These are phyloP conservation scores for Wickerhamomyces ciferrii DNA, from an alignment of 805 yeast species.

Conservation along the genomic window DNA sequence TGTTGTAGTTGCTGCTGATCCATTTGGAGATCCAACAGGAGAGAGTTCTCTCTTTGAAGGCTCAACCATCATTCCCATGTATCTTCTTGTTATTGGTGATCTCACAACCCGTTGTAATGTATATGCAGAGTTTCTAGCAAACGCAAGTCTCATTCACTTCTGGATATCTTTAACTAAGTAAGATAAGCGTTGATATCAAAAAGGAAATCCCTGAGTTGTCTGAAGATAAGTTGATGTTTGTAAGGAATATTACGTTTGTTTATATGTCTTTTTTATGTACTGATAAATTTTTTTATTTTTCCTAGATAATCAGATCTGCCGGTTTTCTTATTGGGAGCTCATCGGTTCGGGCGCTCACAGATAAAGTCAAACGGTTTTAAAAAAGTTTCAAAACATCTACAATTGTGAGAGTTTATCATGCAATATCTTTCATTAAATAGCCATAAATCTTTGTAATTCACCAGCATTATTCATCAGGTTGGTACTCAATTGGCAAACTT, in stretches of 20 bases:
- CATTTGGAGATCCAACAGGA: conserved; percentile 2
- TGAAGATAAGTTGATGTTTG: neutral
- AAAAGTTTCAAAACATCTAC: too few relatives aligned
- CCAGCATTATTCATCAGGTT: conserved; percentile 11
- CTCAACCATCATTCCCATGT: conserved; percentile 2
- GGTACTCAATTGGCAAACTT: conserved; percentile 37
- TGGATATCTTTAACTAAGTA: too few relatives aligned
- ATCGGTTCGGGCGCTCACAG: neutral
- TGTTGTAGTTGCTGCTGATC: neutral
- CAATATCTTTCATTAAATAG: too few relatives aligned
- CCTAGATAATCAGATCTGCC: neutral
- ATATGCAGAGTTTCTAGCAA: neutral
- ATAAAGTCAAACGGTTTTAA: neutral
- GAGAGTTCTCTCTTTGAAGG: conserved; percentile 9
- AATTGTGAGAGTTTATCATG: neutral
- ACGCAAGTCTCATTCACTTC: neutral
- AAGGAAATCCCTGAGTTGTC: too few relatives aligned
- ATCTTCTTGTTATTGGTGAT: neutral
- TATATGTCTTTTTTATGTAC: neutral
- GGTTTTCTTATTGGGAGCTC: neutral
- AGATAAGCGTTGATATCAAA: too few relatives aligned
- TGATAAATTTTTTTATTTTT: neutral
- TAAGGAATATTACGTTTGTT: neutral
- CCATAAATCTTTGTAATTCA: too few relatives aligned
- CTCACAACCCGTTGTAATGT: neutral